These are phyloP conservation scores for Debaryomyces tyrocola DNA, from an alignment of 805 yeast genomes.

Conservation along the genomic window DNA sequence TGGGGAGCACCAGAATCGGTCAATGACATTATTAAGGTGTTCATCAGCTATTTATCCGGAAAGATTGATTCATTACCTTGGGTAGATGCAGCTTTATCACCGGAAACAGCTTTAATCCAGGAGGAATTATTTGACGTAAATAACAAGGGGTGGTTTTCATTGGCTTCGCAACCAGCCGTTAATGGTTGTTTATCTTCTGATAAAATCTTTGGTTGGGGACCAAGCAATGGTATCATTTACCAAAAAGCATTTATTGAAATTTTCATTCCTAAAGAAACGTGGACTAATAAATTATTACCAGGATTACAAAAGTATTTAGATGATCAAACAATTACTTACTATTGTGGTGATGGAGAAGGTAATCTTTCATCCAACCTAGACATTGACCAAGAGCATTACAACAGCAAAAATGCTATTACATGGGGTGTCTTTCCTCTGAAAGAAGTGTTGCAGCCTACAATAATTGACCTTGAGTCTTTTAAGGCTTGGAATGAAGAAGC, in stretches of 20 bases:
- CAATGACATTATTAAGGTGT: conserved; percentile 63
- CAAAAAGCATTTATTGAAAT: conserved; percentile 90
- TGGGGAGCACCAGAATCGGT: conserved; percentile 78
- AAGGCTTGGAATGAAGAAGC: conserved; percentile 97
- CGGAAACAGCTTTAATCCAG: conserved; percentile 91
- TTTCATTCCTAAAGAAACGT: conserved; percentile 69
- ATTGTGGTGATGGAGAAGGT: conserved; percentile 64
- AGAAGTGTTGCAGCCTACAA: conserved; percentile 88
- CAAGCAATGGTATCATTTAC: conserved; percentile 79
- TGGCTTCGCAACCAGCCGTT: conserved; percentile 95
- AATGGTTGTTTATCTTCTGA: conserved; percentile 79
- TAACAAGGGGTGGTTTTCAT: conserved; percentile 72
- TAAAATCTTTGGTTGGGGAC: conserved; percentile 97
- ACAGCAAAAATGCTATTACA: conserved; percentile 78
- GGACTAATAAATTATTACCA: conserved; percentile 59
- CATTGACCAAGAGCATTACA: conserved; percentile 26
- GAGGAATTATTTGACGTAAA: conserved; percentile 84
- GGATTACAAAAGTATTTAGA: conserved; percentile 40
- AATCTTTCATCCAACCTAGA: conserved; percentile 61
- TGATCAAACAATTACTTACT: conserved; percentile 64
- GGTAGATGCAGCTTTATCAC: conserved; percentile 81
- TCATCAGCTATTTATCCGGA: conserved; percentile 70
- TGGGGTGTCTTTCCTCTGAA: conserved; percentile 97
- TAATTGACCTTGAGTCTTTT: conserved; percentile 89
- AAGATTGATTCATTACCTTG: conserved; percentile 84